These are phyloP conservation scores for Thelephora terrestris DNA, from an alignment of 1,284 basidiomycete species.

Conservation along the genomic window DNA sequence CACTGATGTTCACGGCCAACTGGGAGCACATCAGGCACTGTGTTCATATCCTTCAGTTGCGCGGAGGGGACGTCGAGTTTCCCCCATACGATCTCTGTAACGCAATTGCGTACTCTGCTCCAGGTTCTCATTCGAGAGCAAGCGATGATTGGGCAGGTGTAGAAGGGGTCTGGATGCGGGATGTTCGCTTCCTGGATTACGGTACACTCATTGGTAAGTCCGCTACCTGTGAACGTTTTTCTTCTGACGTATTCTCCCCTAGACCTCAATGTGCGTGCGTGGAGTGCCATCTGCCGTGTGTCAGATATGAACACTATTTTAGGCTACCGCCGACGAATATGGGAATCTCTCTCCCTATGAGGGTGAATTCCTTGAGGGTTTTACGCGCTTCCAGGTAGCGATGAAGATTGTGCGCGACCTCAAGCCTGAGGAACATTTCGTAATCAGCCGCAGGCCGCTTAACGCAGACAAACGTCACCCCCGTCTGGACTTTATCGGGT, in stretches of 20 bases:
- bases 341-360: slow-evolving; percentile 44
- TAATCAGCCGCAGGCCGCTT: slow-evolving; percentile 9
- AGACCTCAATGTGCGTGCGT: slow-evolving; percentile 15
- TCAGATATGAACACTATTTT: slow-evolving; percentile 1
- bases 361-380: slow-evolving; percentile 46
- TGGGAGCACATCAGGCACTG: slow-evolving; percentile 55
- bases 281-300: slow-evolving; percentile 1
- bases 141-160: slow-evolving; percentile 58
- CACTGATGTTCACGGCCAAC: slow-evolving; percentile 27
- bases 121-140: slow-evolving; percentile 23
- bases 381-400: slow-evolving; percentile 47
- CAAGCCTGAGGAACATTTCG: slow-evolving; percentile 5
- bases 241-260: neutral
- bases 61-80: slow-evolving; percentile 34
- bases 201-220: slow-evolving; percentile 29
- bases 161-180: slow-evolving; percentile 57
- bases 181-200: slow-evolving; percentile 69
- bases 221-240: no score
- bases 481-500: slow-evolving; percentile 43
- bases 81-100: slow-evolving; percentile 42
- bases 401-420: slow-evolving; percentile 33
- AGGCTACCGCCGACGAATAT: slow-evolving; percentile 33
- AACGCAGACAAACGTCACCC: slow-evolving; percentile 27
- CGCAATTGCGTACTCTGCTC: slow-evolving; percentile 41
- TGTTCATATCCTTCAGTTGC: slow-evolving; percentile 39